These are phyloP conservation scores for Rutstroemia sp. DNA, from an alignment of 2,329 filamentous ascomycete genomes.

Conservation along the genomic window DNA sequence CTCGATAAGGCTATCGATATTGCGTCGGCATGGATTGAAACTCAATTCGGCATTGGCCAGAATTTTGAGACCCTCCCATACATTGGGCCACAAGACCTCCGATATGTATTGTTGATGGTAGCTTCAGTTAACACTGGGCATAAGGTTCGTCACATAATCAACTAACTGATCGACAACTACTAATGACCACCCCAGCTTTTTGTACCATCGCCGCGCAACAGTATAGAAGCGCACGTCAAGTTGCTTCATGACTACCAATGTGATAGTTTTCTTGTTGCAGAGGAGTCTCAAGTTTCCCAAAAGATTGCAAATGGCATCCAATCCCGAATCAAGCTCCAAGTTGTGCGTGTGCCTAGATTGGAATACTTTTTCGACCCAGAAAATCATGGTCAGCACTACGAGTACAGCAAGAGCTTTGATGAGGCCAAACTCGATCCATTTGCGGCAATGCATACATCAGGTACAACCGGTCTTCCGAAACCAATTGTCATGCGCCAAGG, in stretches of 20 bases:
- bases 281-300: background rate
- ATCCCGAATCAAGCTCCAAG: background rate
- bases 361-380: background rate
- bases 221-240: background rate
- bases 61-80: constrained; percentile 36
- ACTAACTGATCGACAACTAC: background rate
- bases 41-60: constrained; percentile 1
- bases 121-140: constrained; percentile 6
- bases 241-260: constrained; percentile 1
- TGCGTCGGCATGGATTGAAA: constrained; percentile 12
- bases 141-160: background rate
- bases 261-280: background rate
- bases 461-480: constrained; percentile 11
- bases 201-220: background rate
- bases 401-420: constrained; percentile 18
- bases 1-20: constrained; percentile 19
- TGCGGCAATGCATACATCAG: constrained; percentile 11
- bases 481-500: constrained; percentile 8
- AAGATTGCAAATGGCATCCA: background rate
- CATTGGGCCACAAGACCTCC: constrained; percentile 28
- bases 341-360: background rate
- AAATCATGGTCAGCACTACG: background rate
- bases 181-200: background rate
- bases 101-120: background rate
- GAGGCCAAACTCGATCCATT: constrained; percentile 11